Evolutionary conservation across 1,139 yeast genomes (phyloP).

Genomic region (Taphrina wiesneri): DNA sequence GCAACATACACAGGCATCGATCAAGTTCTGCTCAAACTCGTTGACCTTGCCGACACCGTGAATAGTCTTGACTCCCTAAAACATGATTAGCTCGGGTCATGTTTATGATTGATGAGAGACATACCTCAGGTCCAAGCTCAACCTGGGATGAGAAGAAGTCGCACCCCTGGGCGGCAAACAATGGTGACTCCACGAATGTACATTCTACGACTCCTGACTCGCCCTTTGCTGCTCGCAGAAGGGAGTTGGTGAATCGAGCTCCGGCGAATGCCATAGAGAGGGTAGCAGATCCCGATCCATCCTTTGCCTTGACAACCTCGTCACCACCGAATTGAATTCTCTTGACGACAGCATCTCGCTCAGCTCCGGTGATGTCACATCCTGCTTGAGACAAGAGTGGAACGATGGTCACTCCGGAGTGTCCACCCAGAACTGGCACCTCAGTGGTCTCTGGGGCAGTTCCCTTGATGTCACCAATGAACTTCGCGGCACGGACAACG

Average conservation of each 20-base stretch:
- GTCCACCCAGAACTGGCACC: slow-evolving; percentile 85
- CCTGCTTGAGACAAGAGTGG: slow-evolving; percentile 81
- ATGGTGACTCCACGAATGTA: slow-evolving; percentile 68
- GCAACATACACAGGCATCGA: slow-evolving; percentile 46
- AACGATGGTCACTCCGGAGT: slow-evolving; percentile 96
- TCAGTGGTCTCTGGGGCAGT: slow-evolving; percentile 55
- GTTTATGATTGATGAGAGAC: background rate
- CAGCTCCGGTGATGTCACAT: slow-evolving; percentile 54
- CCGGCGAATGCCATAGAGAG: slow-evolving; percentile 99
- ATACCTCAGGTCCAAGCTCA: slow-evolving; percentile 63
- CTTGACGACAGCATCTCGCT: slow-evolving; percentile 71
- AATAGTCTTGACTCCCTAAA: slow-evolving; percentile 77
- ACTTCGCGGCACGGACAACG: slow-evolving; percentile 89
- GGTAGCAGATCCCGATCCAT: slow-evolving; percentile 99
- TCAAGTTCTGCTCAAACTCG: slow-evolving; percentile 76
- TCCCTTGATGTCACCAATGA: slow-evolving; percentile 68
- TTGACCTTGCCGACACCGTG: slow-evolving; percentile 74
- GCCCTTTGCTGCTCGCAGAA: slow-evolving; percentile 58
- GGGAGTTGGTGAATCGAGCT: slow-evolving; percentile 55
- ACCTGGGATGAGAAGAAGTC: slow-evolving; percentile 94
- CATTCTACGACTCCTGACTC: slow-evolving; percentile 56
- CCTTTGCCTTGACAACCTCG: slow-evolving; percentile 97
- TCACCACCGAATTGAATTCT: slow-evolving; percentile 99
- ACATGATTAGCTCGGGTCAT: slow-evolving; percentile 1
- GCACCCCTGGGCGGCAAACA: slow-evolving; percentile 79